Base-by-base conservation (phyloP, 2,329 filamentous ascomycete species). In the Xylariaceae sp. region DNA sequence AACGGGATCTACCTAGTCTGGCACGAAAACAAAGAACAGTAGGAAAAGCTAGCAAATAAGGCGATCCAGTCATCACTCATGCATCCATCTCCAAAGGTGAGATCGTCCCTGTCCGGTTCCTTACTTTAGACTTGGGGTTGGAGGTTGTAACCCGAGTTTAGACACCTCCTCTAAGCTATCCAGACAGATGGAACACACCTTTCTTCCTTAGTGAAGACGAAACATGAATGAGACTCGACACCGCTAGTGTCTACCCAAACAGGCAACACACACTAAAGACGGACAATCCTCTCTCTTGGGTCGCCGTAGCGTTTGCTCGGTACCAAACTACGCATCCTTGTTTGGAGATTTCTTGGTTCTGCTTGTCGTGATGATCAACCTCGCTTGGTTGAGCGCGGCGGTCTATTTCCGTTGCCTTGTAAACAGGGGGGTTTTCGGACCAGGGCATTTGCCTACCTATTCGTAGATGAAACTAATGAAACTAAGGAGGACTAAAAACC, bases 101-200 rank as follows among this genome's bases (percentile, higher is more conserved):
- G 61, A 63, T 63, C 61, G 47, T 51, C 51, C 23, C 37, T 42
- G 37, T 42, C 58, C 42, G 56, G 55, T 60, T 58, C 60, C 57
- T 64, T 60, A 60, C 53, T 62, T 62, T 60, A 64, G 62, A 56
- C 60, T 50, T 30, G 23, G 23, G 23, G 23, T 50, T 30, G 23
- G 17, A 5, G 23, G 23, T 30, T 5, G 23, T 30, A 30, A 30
- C 23, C 23, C 23, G 23, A 30, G 23, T 30, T 30, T 30, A 30
- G 23, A 30, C 23, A 30, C 23, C 23, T 30, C 1, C 23, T 30
- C 23, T 30, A 30, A 23, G 1, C 23, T 30, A 30, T 30, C 23
- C 23, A 30, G 5, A 30, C 23, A 5, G 23, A 30, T 30, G 23
- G 23, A 5, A 30, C 23, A 30, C 23, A 30, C 23, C 23, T 30